A percentile compares a stretch with the other conserved stretches of the same genome.
Conservation (phyloP, 164 flowering plant genomes). For the Kingdonia uniflora region DNA sequence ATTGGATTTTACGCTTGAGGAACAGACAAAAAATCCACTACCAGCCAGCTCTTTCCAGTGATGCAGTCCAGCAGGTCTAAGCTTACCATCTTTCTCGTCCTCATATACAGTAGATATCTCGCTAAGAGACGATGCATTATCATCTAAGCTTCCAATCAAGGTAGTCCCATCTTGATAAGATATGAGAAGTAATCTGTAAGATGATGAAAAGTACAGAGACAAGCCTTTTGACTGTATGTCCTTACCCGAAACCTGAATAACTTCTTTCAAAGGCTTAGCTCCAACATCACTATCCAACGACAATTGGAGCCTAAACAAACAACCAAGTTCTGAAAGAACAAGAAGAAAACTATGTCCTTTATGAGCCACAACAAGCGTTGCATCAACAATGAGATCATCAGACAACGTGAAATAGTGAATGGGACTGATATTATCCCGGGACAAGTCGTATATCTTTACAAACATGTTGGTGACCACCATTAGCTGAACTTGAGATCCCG, state of each 20-base stretch:
- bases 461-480: conserved; percentile 89
- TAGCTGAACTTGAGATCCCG: conserved; percentile 92
- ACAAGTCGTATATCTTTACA: conserved; percentile 91
- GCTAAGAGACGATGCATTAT: conserved; percentile 48
- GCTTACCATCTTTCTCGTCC: conserved; percentile 65
- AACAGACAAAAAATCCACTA: conserved; percentile 77
- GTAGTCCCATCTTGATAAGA: conserved; percentile 90
- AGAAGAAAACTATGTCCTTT: conserved; percentile 64
- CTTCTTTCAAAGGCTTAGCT: conserved; percentile 57
- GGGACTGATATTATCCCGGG: conserved; percentile 93
- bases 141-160: conserved; percentile 54
- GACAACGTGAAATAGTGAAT: conserved; percentile 82
- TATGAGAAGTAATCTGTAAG: conserved; percentile 58
- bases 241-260: conserved; percentile 39
- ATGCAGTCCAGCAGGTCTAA: conserved; percentile 71
- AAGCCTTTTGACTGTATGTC: conserved; percentile 51
- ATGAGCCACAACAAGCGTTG: conserved; percentile 57
- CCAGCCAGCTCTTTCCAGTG: conserved; percentile 88
- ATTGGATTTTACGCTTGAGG: conserved; percentile 71
- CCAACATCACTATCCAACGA: conserved; percentile 60
- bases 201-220: conserved; percentile 66
- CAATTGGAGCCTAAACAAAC: conserved; percentile 67
- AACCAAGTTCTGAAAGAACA: conserved; percentile 78
- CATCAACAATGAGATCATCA: conserved; percentile 82
- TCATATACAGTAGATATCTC: conserved; percentile 71